Evolutionary conservation across 768 basidiomycete genomes (phyloP), one percentile per base, ranked within the genome.

Genomic region (Hygrocybe punicea): DNA sequence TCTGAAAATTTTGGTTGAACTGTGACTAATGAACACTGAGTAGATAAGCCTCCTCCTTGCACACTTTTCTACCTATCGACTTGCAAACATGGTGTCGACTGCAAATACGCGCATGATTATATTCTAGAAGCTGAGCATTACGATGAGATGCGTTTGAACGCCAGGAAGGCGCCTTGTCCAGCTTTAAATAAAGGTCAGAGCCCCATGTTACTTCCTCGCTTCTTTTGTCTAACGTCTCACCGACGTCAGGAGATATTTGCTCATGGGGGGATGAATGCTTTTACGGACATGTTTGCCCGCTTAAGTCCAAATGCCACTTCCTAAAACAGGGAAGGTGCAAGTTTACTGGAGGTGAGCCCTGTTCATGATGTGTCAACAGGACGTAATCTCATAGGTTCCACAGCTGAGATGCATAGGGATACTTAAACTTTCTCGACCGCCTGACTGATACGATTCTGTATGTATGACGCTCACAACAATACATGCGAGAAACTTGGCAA

Each of bases 31-130:
- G 59, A 51, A 17, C 42, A 54, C 35, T 60, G 13, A 3, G 33
- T 63, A 84, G 84, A 86, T 63, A 81, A 73, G 63, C 85, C 85
- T 2, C 80, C 86, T 21, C 85, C 86, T 14, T 87, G 86, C 65
- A 86, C 84, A 16, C 69, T 84, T 50, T 85, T 83, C 69, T 87
- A 86, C 65, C 73, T 87, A 24, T 77, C 81, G 29, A 76, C 73
- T 47, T 87, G 86, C 73, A 82, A 83, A 64, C 78, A 80, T 55
- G 84, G 82, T 14, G 64, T 71, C 8, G 76, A 78, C 23, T 87
- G 85, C 66, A 81, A 78, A 69, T 87, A 82, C 58, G 80, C 69
- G 13, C 85, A 87, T 56, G 81, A 87, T 62, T 87, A 86, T 63
- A 58, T 82, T 33, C 69, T 87, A 6, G 74, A 79, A 23, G 72